phyloP scores from a whole-genome alignment of 2,329 filamentous ascomycete genomes.

The Cadophora sp. region DNA sequence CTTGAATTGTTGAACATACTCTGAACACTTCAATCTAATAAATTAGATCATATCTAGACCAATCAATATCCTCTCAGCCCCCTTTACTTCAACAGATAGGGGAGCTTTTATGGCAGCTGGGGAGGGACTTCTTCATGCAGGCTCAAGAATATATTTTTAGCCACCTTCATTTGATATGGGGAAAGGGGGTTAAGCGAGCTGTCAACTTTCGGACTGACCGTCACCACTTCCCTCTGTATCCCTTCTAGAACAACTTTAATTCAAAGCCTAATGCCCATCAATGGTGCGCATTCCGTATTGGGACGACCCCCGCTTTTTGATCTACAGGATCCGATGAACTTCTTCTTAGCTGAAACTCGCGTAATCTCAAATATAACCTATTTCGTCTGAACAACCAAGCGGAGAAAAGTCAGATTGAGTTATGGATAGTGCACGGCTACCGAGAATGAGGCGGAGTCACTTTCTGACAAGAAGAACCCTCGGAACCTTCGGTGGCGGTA shows the following conservation, averaged over 20 bases:
- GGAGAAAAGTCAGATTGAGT: neutral
- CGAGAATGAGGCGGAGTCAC: neutral
- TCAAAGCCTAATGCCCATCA: neutral
- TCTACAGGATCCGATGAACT: neutral
- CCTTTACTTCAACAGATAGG: no score
- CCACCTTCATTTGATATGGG: neutral
- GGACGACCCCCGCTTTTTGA: neutral
- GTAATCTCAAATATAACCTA: neutral
- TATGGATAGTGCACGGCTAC: neutral
- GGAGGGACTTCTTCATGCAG: no score
- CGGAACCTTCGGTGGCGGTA: no score
- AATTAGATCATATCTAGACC: no score
- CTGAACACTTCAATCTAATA: no score
- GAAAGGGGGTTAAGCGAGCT: neutral
- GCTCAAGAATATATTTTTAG: neutral
- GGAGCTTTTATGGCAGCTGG: no score
- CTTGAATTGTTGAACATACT: no score
- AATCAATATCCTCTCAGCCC: no score
- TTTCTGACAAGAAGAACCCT: neutral
- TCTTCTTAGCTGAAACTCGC: neutral
- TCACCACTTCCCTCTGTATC: no score
- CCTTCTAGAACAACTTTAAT: conserved; percentile 8
- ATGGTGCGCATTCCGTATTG: neutral
- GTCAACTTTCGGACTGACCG: neutral
- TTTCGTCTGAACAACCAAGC: conserved; percentile 59